Percentiles rank a stretch among this genome's conserved stretches.
These are phyloP conservation scores for Lomentospora prolificans DNA, from an alignment of 2,329 filamentous ascomycete genomes.

Conservation along the genomic window DNA sequence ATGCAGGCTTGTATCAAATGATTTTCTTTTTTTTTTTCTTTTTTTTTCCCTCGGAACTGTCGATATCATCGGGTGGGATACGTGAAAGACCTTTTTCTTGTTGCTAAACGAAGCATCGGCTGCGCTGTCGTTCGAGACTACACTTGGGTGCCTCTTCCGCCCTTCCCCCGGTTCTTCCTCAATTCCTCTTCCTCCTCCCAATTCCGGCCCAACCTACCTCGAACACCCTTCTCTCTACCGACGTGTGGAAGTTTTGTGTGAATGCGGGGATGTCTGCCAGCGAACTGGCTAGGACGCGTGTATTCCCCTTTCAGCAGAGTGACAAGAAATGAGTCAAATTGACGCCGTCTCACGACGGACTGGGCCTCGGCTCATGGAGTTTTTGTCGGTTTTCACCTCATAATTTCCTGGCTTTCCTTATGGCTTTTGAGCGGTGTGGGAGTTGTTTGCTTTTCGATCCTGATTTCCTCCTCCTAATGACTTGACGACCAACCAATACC, in stretches of 20 bases:
- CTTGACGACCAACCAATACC: background rate
- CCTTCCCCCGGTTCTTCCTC: background rate
- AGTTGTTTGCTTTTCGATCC: background rate
- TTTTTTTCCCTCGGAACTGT: background rate
- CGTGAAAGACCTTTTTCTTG: conserved; percentile 4
- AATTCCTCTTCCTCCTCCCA: background rate
- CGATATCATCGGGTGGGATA: background rate
- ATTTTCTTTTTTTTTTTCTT: background rate
- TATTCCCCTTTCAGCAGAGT: background rate
- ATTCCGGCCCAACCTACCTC: background rate
- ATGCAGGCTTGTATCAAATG: conserved; percentile 6
- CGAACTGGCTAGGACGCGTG: background rate
- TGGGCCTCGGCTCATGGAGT: background rate
- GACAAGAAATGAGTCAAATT: conserved; percentile 3
- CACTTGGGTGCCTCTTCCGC: background rate
- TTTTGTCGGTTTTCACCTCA: background rate
- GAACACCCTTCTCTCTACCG: background rate
- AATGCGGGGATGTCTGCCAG: background rate
- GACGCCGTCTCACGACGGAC: conserved; percentile 1
- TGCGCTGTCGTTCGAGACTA: background rate
- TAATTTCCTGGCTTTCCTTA: background rate
- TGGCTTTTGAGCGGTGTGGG: background rate
- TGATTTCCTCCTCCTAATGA: conserved; percentile 1
- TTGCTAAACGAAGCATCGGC: background rate
- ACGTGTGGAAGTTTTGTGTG: background rate